These are phyloP conservation scores for Marasmius tenuissimus DNA, from an alignment of 1,284 basidiomycete genomes.

Conservation along the genomic window DNA sequence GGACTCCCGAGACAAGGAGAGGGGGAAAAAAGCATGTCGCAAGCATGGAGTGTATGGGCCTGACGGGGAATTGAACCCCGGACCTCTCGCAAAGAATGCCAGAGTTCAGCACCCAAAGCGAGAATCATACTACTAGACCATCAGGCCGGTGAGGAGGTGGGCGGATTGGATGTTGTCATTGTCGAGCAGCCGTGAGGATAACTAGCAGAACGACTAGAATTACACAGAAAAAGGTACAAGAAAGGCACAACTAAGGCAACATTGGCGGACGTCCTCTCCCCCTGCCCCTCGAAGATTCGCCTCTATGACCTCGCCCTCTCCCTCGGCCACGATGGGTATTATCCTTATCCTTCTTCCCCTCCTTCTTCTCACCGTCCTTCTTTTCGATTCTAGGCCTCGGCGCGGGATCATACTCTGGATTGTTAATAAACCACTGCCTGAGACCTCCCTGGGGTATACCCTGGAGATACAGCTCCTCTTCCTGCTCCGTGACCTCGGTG, in stretches of 20 bases:
- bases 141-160: not conserved
- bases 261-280: not conserved
- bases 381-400: slow-evolving; percentile 8
- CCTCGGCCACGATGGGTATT: no score
- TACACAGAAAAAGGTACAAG: not conserved
- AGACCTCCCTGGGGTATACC: slow-evolving; percentile 2
- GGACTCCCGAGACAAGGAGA: no score
- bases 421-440: slow-evolving; percentile 50
- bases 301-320: not conserved
- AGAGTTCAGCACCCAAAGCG: no score
- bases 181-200: no score
- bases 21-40: no score
- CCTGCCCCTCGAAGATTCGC: not conserved
- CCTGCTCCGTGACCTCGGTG: no score
- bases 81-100: no score
- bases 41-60: no score
- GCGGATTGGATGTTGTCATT: not conserved
- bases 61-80: no score
- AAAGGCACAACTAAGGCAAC: no score
- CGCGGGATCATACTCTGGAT: slow-evolving; percentile 68
- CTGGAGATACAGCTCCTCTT: slow-evolving; percentile 9
- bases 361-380: not conserved
- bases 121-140: no score
- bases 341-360: not conserved
- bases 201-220: no score